Evolutionary conservation across 2,329 filamentous ascomycete species (phyloP).

Genomic region (Cladophialophora psammophila): DNA sequence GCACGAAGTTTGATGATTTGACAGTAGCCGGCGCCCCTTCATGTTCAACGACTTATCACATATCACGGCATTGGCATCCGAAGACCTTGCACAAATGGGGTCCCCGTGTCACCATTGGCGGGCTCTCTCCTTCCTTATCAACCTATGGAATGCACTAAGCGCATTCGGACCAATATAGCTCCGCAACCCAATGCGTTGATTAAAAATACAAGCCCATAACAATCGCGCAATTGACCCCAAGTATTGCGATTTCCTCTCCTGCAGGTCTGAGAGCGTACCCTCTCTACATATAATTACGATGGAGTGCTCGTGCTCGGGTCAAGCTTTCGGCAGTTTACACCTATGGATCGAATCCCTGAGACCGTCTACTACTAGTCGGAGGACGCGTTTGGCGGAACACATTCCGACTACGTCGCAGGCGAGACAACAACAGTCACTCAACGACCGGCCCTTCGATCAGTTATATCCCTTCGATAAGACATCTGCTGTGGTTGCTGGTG

Average conservation of each 20-base stretch:
- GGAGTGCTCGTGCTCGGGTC: slow-evolving; percentile 6
- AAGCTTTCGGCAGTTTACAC: slow-evolving; percentile 19
- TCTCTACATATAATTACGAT: slow-evolving; percentile 7
- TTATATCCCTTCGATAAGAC: neutral
- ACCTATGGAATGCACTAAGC: slow-evolving; percentile 20
- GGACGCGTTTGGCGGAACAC: slow-evolving; percentile 6
- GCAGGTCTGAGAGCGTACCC: neutral
- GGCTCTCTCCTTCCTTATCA: slow-evolving; percentile 13
- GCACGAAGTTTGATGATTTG: slow-evolving; percentile 5
- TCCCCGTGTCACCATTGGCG: slow-evolving; percentile 1
- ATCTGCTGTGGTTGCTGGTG: neutral
- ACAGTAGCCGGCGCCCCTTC: neutral
- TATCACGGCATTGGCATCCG: neutral
- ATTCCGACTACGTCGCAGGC: slow-evolving; percentile 29
- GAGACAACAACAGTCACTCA: slow-evolving; percentile 33
- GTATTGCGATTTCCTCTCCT: slow-evolving; percentile 19
- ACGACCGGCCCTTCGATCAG: slow-evolving; percentile 19
- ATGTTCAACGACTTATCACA: neutral
- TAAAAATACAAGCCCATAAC: slow-evolving; percentile 15
- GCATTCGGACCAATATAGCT: slow-evolving; percentile 17
- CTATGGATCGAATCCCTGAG: slow-evolving; percentile 28
- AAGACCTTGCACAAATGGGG: neutral
- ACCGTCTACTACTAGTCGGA: neutral
- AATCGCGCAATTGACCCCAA: slow-evolving; percentile 27
- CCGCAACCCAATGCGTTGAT: slow-evolving; percentile 12